Evolutionary conservation across 2,329 filamentous ascomycete genomes (phyloP), one percentile per base, ranked within the genome.

Genomic region (Nigrospora oryzae): DNA sequence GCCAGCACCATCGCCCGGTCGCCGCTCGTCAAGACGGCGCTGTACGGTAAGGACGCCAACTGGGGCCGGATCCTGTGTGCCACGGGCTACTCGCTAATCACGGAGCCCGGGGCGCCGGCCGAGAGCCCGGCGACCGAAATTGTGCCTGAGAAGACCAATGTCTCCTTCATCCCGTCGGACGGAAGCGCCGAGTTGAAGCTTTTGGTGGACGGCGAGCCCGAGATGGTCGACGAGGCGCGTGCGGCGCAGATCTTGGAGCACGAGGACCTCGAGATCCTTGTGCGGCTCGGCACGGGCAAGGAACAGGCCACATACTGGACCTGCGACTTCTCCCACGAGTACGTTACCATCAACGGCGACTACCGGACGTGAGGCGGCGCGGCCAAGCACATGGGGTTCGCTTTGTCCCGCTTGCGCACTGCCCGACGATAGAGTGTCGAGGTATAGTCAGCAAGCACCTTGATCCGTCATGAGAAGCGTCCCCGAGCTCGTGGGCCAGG

Each of bases 11-110:
- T 98, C 61, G 90, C 93, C 14, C 81, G 84, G 42, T 95, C 89
- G 1, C 89, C 93, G 10, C 79, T 98, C 12, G 93, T 98, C 56
- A 98, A 98, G 74, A 98, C 93, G 0, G 93, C 93, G 0, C 74
- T 98, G 36, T 98, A 98, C 65, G 93, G 93, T 52, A 89, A 89
- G 63, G 93, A 98, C 62, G 93, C 93, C 15, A 98, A 98, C 72
- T 98, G 93, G 93, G 93, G 93, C 32, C 89, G 93, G 44, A 95
- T 98, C 50, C 76, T 97, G 28, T 97, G 93, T 63, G 91, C 93
- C 1, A 89, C 90, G 5, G 93, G 93, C 3, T 97, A 97, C 62
- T 73, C 80, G 13, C 67, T 81, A 39, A 73, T 83, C 49, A 77
- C 74, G 2, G 76, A 79, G 52, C 79, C 77, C 0, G 77, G 75